Conservation (phyloP, 352 stramenopile species). For the Phytophthora ohioensis region DNA sequence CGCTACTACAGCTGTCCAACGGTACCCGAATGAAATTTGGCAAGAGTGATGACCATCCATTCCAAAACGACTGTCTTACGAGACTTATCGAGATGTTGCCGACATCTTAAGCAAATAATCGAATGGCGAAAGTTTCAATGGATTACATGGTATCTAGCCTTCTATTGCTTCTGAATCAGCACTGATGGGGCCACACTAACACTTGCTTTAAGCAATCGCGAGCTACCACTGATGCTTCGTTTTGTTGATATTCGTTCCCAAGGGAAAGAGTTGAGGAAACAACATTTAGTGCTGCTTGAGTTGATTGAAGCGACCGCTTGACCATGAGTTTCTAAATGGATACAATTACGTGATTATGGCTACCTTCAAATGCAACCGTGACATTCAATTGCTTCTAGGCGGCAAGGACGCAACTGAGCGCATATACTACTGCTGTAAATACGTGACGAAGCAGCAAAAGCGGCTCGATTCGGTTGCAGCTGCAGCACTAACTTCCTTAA, state of each 20-base stretch:
- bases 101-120: not conserved
- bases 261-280: not conserved
- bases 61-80: not conserved
- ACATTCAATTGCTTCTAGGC: not conserved
- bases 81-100: not conserved
- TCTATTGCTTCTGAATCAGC: constrained; percentile 6
- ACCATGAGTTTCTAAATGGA: constrained; percentile 6
- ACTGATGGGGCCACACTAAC: constrained; percentile 8
- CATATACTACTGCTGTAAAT: constrained; percentile 5
- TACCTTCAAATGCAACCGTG: not conserved
- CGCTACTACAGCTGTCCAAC: too few species aligned
- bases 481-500: not conserved
- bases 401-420: not conserved
- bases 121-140: not conserved
- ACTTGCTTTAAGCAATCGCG: constrained; percentile 1
- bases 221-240: not conserved
- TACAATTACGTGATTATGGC: constrained; percentile 3
- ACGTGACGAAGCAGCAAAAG: constrained; percentile 5
- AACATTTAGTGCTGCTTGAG: not conserved
- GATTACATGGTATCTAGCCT: constrained; percentile 10
- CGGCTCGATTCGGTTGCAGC: not conserved
- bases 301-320: not conserved
- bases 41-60: not conserved
- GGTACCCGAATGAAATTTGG: not conserved
- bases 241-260: not conserved